Percentiles rank a stretch among this genome's conserved stretches.
phyloP scores from a whole-genome alignment of 352 stramenopile species.

The Globisporangium radiosum region DNA sequence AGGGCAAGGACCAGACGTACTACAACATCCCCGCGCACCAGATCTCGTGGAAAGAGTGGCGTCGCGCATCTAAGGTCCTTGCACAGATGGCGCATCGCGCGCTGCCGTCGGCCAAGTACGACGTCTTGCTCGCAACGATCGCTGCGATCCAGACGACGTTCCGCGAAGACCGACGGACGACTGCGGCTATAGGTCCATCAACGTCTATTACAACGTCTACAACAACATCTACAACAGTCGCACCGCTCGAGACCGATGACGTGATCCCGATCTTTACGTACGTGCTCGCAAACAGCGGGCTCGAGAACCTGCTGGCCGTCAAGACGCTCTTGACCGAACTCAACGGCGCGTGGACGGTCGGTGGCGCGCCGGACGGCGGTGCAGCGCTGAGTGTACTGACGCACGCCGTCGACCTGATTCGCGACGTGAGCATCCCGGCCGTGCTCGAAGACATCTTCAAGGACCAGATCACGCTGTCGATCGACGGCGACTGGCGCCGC shows the following conservation, averaged over 20 bases:
- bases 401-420: conserved; percentile 82
- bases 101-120: conserved; percentile 72
- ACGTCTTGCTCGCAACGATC: conserved; percentile 67
- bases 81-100: conserved; percentile 43
- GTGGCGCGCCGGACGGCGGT: conserved; percentile 51
- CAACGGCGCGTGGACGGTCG: conserved; percentile 62
- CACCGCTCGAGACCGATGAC: conserved; percentile 73
- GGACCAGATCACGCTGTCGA: conserved; percentile 85
- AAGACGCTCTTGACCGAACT: conserved; percentile 71
- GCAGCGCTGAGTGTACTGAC: conserved; percentile 64
- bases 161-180: conserved; percentile 36
- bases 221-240: conserved; percentile 37
- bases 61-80: conserved; percentile 62
- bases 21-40: conserved; percentile 84
- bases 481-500: conserved; percentile 78
- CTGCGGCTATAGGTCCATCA: background rate
- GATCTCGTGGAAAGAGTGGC: conserved; percentile 82
- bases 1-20: conserved; percentile 88
- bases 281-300: conserved; percentile 79
- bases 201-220: conserved; percentile 7
- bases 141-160: conserved; percentile 73
- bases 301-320: conserved; percentile 80
- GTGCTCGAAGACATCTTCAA: conserved; percentile 88
- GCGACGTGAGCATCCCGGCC: conserved; percentile 79
- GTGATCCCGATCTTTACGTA: conserved; percentile 88